Base-by-base conservation (phyloP, 805 yeast species). In the Candida coquimbonensis region DNA sequence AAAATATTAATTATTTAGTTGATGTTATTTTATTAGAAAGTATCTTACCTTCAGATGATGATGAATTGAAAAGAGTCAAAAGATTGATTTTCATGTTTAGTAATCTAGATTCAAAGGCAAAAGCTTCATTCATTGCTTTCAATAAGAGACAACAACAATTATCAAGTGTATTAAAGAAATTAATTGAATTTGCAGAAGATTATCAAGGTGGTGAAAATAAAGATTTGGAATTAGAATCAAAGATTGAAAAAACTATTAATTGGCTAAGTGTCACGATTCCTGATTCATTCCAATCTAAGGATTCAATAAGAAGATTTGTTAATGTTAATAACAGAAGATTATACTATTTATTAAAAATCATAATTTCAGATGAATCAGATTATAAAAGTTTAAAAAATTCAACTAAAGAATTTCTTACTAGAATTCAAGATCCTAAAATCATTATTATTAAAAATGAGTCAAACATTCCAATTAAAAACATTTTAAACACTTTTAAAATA, bases 201-300 rank as follows among this genome's bases (percentile, higher is more conserved):
- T 67, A 64, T 50, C 63, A 68, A 34, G 66, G 63, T 14, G 67
- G 63, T 2, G 51, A 54, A 9, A 54, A 52, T 4, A 53, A 57
- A 2, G 61, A 61, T 19, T 54, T 54, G 14, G 57, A 50, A 2
- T 41, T 55, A 41, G 43, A 48, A 43, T 39, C 51, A 4, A 80
- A 79, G 47, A 60, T 77, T 17, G 75, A 74, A 2, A 81, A 78
- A 48, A 74, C 81, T 1, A 65, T 81, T 4, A 69, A 69, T 24
- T 83, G 93, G 91, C 53, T 88, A 7, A 58, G 78, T 9, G 69
- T 66, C 5, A 66, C 78, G 2, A 70, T 82, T 38, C 84, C 95
- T 0, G 76, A 73, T 14, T 66, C 67, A 3, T 64, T 65, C 21
- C 71, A 75, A 44, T 70, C 82, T 1, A 62, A 63, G n/a, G 66